Conservation (phyloP, 768 basidiomycete genomes). For the Leccinellum rugosiceps region DNA sequence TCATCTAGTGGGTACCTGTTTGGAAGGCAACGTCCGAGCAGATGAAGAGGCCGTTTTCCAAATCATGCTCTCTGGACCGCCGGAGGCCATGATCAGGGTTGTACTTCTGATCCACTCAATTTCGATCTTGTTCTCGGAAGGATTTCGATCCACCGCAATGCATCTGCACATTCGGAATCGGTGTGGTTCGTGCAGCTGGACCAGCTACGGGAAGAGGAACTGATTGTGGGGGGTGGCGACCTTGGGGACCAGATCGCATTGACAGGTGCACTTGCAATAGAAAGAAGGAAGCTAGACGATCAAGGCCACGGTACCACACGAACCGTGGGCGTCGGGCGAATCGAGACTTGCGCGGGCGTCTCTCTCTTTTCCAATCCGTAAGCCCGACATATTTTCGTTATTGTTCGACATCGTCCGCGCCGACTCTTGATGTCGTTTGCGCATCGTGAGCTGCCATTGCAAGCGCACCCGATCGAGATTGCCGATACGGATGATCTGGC, state of each 20-base stretch:
- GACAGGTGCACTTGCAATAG: constrained; percentile 53
- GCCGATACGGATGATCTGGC: constrained; percentile 69
- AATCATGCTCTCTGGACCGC: no score
- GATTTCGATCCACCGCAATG: constrained; percentile 45
- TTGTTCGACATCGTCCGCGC: constrained; percentile 64
- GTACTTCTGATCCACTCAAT: no score
- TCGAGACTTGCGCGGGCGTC: constrained; percentile 26
- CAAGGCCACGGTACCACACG: constrained; percentile 57
- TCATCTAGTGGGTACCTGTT: no score
- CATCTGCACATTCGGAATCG: constrained; percentile 7
- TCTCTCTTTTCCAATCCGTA: not conserved
- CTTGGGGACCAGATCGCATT: constrained; percentile 54
- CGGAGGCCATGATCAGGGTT: no score
- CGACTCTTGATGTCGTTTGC: constrained; percentile 50
- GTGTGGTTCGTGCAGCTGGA: constrained; percentile 39
- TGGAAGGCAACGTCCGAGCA: no score
- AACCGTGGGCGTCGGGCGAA: constrained; percentile 39
- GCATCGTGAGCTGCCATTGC: constrained; percentile 67
- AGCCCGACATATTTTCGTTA: constrained; percentile 24
- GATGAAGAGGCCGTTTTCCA: no score
- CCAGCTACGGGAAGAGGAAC: constrained; percentile 36
- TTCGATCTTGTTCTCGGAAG: constrained; percentile 54
- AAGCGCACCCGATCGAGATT: constrained; percentile 71
- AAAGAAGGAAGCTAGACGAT: constrained; percentile 55
- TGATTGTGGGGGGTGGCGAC: constrained; percentile 46